Base-by-base conservation (phyloP, 176 grass and related monocot species). In the Themeda triandra region DNA sequence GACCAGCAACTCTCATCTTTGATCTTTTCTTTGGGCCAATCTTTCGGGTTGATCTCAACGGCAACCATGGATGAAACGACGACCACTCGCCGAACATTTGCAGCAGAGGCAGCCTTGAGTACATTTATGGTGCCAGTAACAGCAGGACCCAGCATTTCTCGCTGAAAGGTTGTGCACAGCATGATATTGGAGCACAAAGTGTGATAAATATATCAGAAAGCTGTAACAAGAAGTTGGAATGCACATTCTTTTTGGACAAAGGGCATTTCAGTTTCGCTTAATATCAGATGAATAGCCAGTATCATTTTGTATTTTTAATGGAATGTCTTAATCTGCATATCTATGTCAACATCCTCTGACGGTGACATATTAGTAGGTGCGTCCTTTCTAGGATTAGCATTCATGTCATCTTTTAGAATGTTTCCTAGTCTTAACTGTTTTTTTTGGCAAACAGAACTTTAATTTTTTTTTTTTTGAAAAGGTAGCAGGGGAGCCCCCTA, bases 1-100 rank as follows among this genome's bases (percentile, higher is more conserved):
- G 89, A 91, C 89, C 89, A 91, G 39, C 85, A 73, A 0, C 2
- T 53, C 29, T 91, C 89, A 23, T 91, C 89, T 17, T n/a, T 80
- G 48, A 91, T 53, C 71, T 66, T 87, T 3, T 30, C 85, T 8
- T 29, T 29, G 8, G 89, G 89, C 85, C 89, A 91, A 77, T 71
- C 77, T 59, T 88, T 88, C 0, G 89, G 85, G 35, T 66, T 77
- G 31, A 76, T 54, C 8, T 63, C 40, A 11, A 87, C 81, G 2
- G 85, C 81, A 9, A 87, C 85, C 2, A 77, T 84, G 63, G 89
- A 87, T 39, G 89, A 91, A 3, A 87, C 64, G 0, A 85, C 63
- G 0, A 91, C 76, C 10, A 85, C 63, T 40, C 89, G 76, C 1
- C 5, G 76, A 32, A 72, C 28, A 10, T 85, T 77, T 2, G 70